phyloP scores from a whole-genome alignment of 441 rosid species.

The Gossypium schwendimanii region DNA sequence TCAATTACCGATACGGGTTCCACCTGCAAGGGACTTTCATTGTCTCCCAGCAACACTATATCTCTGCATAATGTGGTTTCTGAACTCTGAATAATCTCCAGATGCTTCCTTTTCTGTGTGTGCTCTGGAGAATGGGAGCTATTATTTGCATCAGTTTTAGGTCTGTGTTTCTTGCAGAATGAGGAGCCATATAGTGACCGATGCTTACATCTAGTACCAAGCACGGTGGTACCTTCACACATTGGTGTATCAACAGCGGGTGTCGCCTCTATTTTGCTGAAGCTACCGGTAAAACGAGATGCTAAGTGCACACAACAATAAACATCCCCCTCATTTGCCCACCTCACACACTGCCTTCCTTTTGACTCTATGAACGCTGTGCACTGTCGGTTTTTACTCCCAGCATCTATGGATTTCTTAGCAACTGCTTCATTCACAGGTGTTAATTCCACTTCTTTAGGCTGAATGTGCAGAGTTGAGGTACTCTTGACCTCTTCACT shows the following conservation, averaged over 20 bases:
- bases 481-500: constrained; percentile 28
- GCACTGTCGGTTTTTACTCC: constrained; percentile 72
- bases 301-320: constrained; percentile 98
- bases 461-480: constrained; percentile 22
- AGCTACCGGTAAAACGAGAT: constrained; percentile 70
- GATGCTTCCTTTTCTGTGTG: constrained; percentile 50
- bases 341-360: constrained; percentile 95
- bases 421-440: constrained; percentile 30
- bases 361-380: constrained; percentile 86
- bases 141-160: constrained; percentile 37
- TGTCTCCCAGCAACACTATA: constrained; percentile 43
- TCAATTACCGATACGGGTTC: constrained; percentile 38
- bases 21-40: constrained; percentile 39
- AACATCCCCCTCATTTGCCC: constrained; percentile 96
- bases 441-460: constrained; percentile 32
- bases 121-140: constrained; percentile 28
- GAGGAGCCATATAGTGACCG: constrained; percentile 75
- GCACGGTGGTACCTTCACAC: constrained; percentile 96
- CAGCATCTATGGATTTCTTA: constrained; percentile 45
- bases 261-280: constrained; percentile 46
- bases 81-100: constrained; percentile 32
- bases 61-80: constrained; percentile 45
- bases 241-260: constrained; percentile 50
- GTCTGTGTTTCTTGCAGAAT: constrained; percentile 89
- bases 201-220: constrained; percentile 93